Base-by-base conservation (phyloP, 108 stramenopile genomes). In the Cyclotella choctawhatcheeana region DNA sequence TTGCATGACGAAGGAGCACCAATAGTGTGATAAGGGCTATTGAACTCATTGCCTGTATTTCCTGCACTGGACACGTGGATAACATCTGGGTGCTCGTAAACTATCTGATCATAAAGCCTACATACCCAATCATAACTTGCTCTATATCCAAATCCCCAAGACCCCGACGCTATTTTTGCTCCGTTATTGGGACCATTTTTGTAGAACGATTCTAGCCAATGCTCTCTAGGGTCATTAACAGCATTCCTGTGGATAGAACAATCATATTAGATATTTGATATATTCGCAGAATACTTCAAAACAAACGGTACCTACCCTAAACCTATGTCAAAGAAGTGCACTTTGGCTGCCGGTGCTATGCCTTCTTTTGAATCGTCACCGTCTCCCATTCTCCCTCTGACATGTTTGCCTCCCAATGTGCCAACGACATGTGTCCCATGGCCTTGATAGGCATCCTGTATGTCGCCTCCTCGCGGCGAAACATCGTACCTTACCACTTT, bases 41-140 rank as follows among this genome's bases (percentile, higher is more conserved):
- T 54, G 40, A 32, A 50, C 21, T 67, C 67, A 32, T 72, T 71
- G 3, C 91, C 91, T 5, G 61, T 48, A 67, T 92, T 92, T 10
- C 91, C 91, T 18, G 86, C 91, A 24, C 84, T 81, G 35, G 83
- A 83, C 2, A 92, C 61, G 20, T 84, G 51, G 13, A 87, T 60
- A 45, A 86, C 72, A 44, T 88, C 85, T 4, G 75, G 78, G 55
- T 84, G 58, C 18, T 59, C 58, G 13, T 50, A 17, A 0, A 70
- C 2, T 33, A 70, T 44, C 33, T 60, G 44, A 34, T 70, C 69
- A 21, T 70, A 70, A 5, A 70, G 44, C 3, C 47, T 20, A 55
- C 69, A 70, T 8, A 70, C 58, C 69, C 69, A 70, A 50, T 70
- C 69, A 35, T 70, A 70, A 4, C 58, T 60, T 12, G 58, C 35